These are phyloP conservation scores for Candida krabiensis DNA, from an alignment of 805 yeast genomes.

Conservation along the genomic window DNA sequence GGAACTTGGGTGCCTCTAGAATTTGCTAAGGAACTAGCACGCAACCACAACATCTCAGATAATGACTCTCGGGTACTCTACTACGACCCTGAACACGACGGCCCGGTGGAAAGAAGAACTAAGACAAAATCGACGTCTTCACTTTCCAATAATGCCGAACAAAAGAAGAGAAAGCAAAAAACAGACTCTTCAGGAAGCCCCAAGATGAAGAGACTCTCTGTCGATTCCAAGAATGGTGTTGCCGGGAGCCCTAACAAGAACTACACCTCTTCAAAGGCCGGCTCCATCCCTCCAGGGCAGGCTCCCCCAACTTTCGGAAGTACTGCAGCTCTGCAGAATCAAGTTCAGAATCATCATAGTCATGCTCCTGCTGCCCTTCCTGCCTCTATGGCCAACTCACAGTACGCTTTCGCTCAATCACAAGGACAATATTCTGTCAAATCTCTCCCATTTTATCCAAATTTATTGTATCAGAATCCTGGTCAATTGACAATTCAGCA, in stretches of 20 bases:
- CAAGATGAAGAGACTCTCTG: conserved; percentile 10
- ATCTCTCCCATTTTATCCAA: conserved; percentile 10
- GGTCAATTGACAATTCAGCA: conserved; percentile 7
- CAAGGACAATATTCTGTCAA: conserved; percentile 11
- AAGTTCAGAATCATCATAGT: not conserved
- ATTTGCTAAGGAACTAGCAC: conserved; percentile 59
- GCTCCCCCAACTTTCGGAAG: conserved; percentile 18
- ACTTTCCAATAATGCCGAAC: conserved; percentile 13
- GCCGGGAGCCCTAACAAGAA: not conserved
- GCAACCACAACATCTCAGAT: conserved; percentile 49
- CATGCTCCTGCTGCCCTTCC: conserved; percentile 6
- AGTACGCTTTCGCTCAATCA: conserved; percentile 19
- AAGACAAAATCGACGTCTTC: conserved; percentile 26
- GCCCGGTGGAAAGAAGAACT: conserved; percentile 42
- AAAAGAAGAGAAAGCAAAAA: conserved; percentile 32
- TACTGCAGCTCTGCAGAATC: conserved; percentile 5
- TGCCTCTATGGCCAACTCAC: no score
- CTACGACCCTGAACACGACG: conserved; percentile 49
- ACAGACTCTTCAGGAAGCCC: conserved; percentile 25
- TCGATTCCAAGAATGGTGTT: conserved; percentile 1
- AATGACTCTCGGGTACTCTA: conserved; percentile 53
- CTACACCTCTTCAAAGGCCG: conserved; percentile 1
- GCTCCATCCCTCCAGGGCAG: conserved; percentile 1
- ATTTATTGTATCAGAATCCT: conserved; percentile 4
- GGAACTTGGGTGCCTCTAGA: conserved; percentile 84